phyloP scores from a whole-genome alignment of 1,139 yeast species.

The Geotrichum bryndzae region DNA sequence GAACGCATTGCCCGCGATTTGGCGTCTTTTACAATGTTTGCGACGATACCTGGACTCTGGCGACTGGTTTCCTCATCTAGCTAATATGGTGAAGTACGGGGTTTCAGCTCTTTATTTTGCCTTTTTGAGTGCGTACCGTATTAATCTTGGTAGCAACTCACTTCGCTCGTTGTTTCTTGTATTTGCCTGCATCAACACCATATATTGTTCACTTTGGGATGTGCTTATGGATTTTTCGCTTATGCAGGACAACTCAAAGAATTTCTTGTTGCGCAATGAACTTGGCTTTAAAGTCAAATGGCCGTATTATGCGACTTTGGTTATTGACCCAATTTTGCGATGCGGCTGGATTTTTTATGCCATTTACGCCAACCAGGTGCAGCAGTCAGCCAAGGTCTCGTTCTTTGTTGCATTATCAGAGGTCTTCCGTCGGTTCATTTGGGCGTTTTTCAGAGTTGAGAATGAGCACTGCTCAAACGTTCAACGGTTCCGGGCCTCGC shows the following conservation, averaged over 20 bases:
- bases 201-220: constrained; percentile 77
- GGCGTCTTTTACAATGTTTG: constrained; percentile 86
- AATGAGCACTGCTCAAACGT: constrained; percentile 94
- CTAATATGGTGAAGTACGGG: constrained; percentile 77
- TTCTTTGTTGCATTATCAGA: constrained; percentile 81
- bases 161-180: constrained; percentile 59
- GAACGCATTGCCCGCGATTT: constrained; percentile 75
- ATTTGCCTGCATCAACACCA: constrained; percentile 68
- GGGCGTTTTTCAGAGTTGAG: constrained; percentile 91
- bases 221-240: constrained; percentile 93
- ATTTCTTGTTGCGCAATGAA: constrained; percentile 63
- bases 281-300: constrained; percentile 55
- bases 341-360: constrained; percentile 88
- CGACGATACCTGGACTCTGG: constrained; percentile 91
- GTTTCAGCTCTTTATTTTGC: constrained; percentile 63
- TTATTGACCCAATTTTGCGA: constrained; percentile 64
- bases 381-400: constrained; percentile 87
- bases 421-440: constrained; percentile 68
- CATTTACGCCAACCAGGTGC: constrained; percentile 62
- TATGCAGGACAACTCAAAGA: constrained; percentile 64
- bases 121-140: constrained; percentile 74
- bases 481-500: constrained; percentile 72
- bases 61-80: constrained; percentile 94
- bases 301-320: constrained; percentile 68
- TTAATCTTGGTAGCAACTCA: constrained; percentile 40